Evolutionary conservation across 108 stramenopile genomes (phyloP).

Genomic region (Thalassiosira profunda): DNA sequence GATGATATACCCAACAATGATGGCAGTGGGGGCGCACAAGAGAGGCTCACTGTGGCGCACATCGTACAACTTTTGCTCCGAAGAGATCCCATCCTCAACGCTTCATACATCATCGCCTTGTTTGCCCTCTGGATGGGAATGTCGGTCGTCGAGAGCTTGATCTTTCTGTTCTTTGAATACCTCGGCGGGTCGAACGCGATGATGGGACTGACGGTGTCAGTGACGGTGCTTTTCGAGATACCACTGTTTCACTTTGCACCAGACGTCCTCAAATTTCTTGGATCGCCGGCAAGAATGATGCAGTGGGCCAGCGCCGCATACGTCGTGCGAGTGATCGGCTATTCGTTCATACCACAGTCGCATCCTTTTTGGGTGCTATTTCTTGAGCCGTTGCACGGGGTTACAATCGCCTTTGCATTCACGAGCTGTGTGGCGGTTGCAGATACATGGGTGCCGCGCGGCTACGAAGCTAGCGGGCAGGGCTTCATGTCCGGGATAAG

Average conservation of each 20-base stretch:
- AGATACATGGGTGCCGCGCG: slow-evolving; percentile 41
- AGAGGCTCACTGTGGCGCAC: slow-evolving; percentile 7
- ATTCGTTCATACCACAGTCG: slow-evolving; percentile 55
- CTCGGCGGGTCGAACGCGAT: slow-evolving; percentile 50
- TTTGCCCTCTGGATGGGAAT: slow-evolving; percentile 55
- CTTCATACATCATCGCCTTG: slow-evolving; percentile 36
- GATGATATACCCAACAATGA: slow-evolving; percentile 1
- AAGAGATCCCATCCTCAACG: slow-evolving; percentile 24
- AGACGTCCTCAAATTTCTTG: slow-evolving; percentile 34
- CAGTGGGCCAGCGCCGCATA: slow-evolving; percentile 54
- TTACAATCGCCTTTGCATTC: slow-evolving; percentile 60
- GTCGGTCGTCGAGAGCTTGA: slow-evolving; percentile 56
- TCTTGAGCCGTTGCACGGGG: slow-evolving; percentile 69
- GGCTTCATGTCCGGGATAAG: slow-evolving; percentile 38
- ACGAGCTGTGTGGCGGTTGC: slow-evolving; percentile 57
- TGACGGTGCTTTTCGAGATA: slow-evolving; percentile 77
- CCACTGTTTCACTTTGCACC: slow-evolving; percentile 69
- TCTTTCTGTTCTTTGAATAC: slow-evolving; percentile 57
- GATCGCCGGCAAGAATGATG: slow-evolving; percentile 38
- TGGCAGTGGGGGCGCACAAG: background rate
- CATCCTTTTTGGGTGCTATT: slow-evolving; percentile 50
- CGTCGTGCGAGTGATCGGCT: slow-evolving; percentile 59
- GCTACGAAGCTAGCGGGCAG: slow-evolving; percentile 52
- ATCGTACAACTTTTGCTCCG: slow-evolving; percentile 19
- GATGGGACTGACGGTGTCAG: slow-evolving; percentile 51